Base-by-base conservation (phyloP, 768 basidiomycete species). In the Termitomyces sp. region DNA sequence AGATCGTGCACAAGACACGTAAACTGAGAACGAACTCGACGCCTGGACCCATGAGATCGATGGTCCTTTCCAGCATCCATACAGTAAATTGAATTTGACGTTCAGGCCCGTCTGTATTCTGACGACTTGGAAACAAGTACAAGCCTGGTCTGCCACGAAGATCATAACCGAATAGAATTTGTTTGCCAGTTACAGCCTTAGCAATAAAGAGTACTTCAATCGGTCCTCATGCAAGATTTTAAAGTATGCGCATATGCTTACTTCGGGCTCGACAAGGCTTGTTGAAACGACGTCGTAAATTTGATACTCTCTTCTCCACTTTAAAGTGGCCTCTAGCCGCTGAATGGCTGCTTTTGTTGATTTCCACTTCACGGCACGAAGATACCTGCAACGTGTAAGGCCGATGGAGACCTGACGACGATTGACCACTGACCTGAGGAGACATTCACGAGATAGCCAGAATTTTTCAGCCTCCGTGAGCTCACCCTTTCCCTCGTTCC, bases 291-390 rank as follows among this genome's bases (percentile, higher is more conserved):
- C 59, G 65, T 88, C 84, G 64, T 91, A 86, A 17, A 94, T 65
- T 12, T 89, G 89, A 70, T 81, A 94, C 57, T 92, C 90, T 38
- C 92, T 81, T 54, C 93, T 77, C 94, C 94, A 95, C 62, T 79
- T 83, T 37, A 91, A 76, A 1, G 93, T 92, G 25, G 72, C 81
- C 69, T 94, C 89, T 2, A 93, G 72, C 14, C 92, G 80, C 42
- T 80, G 76, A 58, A 92, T 87, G 3, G 85, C 82, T 8, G 85
- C 82, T n/a, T 77, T 69, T 7, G 76, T 71, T 17, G 73, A 70
- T 59, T 83, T 82, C 87, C 91, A 92, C 64, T 93, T 94, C 0
- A 84, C 79, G 2, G 93, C 93, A 47, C 92, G 86, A 42, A 92
- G 73, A 71, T 87, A 94, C 61, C 90, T 87, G 68, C 36, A 42